Evolutionary conservation across 1,139 yeast genomes (phyloP).

Genomic region (Sporopachydermia cereana): DNA sequence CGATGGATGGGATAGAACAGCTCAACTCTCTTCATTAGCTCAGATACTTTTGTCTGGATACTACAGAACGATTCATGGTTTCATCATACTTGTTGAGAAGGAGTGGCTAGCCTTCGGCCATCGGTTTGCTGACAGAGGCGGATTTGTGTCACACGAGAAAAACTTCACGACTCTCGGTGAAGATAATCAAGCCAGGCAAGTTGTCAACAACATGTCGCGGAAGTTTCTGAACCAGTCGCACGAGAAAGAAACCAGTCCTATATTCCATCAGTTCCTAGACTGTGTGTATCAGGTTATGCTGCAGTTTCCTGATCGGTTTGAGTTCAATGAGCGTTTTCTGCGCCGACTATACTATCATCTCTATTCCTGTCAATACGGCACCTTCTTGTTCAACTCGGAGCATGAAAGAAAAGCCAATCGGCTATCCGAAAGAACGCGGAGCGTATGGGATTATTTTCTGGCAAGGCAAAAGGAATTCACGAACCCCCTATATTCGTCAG

Average conservation of each 20-base stretch:
- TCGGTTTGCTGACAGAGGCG: constrained; percentile 73
- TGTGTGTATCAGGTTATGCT: constrained; percentile 68
- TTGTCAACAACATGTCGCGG: constrained; percentile 8
- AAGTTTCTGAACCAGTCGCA: constrained; percentile 20
- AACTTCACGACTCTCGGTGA: constrained; percentile 1
- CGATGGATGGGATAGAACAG: constrained; percentile 97
- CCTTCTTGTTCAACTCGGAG: constrained; percentile 71
- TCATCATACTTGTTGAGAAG: constrained; percentile 74
- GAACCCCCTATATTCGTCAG: constrained; percentile 33
- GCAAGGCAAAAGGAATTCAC: constrained; percentile 65
- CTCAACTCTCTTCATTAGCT: constrained; percentile 75
- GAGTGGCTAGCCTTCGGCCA: constrained; percentile 97
- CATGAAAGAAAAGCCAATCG: constrained; percentile 38
- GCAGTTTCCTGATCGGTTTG: constrained; percentile 66
- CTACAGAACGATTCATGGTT: constrained; percentile 78
- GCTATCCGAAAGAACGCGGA: constrained; percentile 41
- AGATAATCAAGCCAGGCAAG: constrained; percentile 6
- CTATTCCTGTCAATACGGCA: constrained; percentile 91
- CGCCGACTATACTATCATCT: constrained; percentile 76
- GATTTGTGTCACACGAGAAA: constrained; percentile 19
- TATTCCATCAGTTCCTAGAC: constrained; percentile 88
- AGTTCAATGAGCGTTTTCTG: constrained; percentile 80
- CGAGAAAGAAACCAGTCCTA: constrained; percentile 63
- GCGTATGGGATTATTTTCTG: constrained; percentile 90
- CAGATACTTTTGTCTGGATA: constrained; percentile 87